Conservation (phyloP, 1,139 yeast species). For the Yamadazyma diddensiae region DNA sequence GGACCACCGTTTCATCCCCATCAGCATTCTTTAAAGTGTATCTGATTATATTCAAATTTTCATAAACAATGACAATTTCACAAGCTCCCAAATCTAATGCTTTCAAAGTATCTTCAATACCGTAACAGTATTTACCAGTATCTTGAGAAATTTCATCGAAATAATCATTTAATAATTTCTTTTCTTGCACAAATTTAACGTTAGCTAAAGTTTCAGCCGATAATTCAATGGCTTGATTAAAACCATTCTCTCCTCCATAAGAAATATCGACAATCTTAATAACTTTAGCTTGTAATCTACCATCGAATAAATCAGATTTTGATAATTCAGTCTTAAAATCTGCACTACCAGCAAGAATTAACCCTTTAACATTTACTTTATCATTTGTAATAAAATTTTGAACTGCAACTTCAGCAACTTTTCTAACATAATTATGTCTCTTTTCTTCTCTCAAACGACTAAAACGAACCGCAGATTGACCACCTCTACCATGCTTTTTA, state of each 20-base stretch:
- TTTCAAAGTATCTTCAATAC: conserved; percentile 92
- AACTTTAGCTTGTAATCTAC: conserved; percentile 82
- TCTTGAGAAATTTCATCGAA: conserved; percentile 97
- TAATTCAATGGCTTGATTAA: conserved; percentile 96
- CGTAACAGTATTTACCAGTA: conserved; percentile 95
- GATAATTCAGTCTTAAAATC: conserved; percentile 95
- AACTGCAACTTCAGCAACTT: conserved; percentile 97
- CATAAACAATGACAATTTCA: conserved; percentile 88
- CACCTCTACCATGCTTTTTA: conserved; percentile 99
- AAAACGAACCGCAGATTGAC: conserved; percentile 99
- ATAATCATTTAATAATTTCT: conserved; percentile 86
- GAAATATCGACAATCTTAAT: conserved; percentile 94
- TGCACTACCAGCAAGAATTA: conserved; percentile 97
- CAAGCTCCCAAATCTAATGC: conserved; percentile 96
- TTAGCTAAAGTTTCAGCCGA: conserved; percentile 95
- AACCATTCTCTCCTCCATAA: conserved; percentile 98
- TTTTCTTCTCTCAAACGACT: conserved; percentile 98
- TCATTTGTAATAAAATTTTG: conserved; percentile 92
- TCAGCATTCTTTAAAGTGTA: conserved; percentile 83
- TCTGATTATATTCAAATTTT: conserved; percentile 81
- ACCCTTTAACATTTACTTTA: conserved; percentile 90
- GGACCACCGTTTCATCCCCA: conserved; percentile 72
- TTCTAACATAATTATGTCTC: conserved; percentile 96
- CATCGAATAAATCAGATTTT: conserved; percentile 89
- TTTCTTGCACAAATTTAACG: conserved; percentile 96